A percentile compares a stretch with the other conserved stretches of the same genome.
Evolutionary conservation across 176 grass and related monocot species (phyloP).

Genomic region (Triticum dicoccoides): DNA sequence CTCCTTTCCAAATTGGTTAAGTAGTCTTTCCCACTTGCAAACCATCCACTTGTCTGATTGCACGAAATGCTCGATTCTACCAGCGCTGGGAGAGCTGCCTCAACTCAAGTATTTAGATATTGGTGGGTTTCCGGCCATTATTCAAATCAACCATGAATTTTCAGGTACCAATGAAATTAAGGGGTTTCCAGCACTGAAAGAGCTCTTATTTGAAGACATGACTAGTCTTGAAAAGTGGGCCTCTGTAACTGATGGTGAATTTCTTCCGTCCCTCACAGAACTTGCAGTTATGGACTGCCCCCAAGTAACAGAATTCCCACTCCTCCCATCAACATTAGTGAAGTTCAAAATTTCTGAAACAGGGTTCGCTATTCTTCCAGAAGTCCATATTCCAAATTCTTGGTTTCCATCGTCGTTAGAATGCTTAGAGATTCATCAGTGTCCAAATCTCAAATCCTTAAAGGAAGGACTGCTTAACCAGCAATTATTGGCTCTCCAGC

Average conservation of each 20-base stretch:
- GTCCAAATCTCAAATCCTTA: conserved; percentile 60
- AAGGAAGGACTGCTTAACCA: conserved; percentile 47
- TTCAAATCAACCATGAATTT: conserved; percentile 58
- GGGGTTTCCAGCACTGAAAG: conserved; percentile 60
- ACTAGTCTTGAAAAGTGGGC: conserved; percentile 46
- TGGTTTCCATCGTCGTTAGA: conserved; percentile 27
- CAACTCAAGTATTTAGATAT: conserved; percentile 53
- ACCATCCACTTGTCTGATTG: conserved; percentile 69
- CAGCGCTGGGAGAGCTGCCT: conserved; percentile 57
- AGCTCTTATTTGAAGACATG: conserved; percentile 56
- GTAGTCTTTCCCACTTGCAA: conserved; percentile 48
- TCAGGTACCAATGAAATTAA: conserved; percentile 31
- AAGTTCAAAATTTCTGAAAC: conserved; percentile 62
- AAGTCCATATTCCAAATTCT: conserved; percentile 27
- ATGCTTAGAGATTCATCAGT: conserved; percentile 55
- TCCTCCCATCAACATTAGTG: conserved; percentile 43
- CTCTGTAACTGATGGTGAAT: conserved; percentile 26
- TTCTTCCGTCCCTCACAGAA: conserved; percentile 55
- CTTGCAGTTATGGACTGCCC: conserved; percentile 50
- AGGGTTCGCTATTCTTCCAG: conserved; percentile 51
- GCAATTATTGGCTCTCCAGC: conserved; percentile 33
- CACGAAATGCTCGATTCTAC: conserved; percentile 44
- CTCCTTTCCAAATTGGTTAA: conserved; percentile 66
- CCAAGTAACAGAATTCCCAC: conserved; percentile 41
- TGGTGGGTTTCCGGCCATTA: conserved; percentile 38